Base-by-base conservation (phyloP, 495 filamentous ascomycete genomes). In the Xanthoparmelia taractica region DNA sequence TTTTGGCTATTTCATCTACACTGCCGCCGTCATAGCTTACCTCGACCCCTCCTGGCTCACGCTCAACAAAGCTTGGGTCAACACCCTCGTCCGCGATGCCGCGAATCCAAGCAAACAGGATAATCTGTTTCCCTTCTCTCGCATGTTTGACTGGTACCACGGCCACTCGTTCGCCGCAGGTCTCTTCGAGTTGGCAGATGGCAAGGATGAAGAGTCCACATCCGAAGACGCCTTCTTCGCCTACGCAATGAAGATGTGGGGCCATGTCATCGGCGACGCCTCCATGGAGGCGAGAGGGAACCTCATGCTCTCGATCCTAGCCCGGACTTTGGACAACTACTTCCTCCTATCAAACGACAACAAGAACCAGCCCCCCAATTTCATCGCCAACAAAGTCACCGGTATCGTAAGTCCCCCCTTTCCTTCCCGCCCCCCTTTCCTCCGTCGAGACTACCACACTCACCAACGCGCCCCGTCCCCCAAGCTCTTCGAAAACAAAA, bases 131-230 rank as follows among this genome's bases (percentile, higher is more conserved):
- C 91, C 95, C 0, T 86, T 91, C 68, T 92, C 81, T n/a, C 84
- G 94, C 25, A 79, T 75, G 52, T 97, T 97, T 67, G 94, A 98
- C 74, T 96, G 91, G 89, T 97, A 83, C 75, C 85, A 95, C 70
- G 94, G 94, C 8, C 94, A 98, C 79, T 92, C 88, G 13, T 98
- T 93, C 89, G 95, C 94, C 2, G 90, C 96, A 67, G 94, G 94
- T 10, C 80, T 98, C n/a, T 96, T 89, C 72, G 90, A 92, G 66
- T 86, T 87, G n/a, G 82, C 77, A 43, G 95, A 98, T 70, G 89
- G 92, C 66, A 96, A 97, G 70, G 89, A 98, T 70, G 79, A 97
- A 71, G 94, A 98, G 72, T 92, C 87, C 23, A 87, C 87, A 45
- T 94, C 89, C 10, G 94, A 98, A 76, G 94, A 98, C 73, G 82